A percentile compares a stretch with the other conserved stretches of the same genome.
These are phyloP conservation scores for Drechslera avenae DNA, from an alignment of 2,329 filamentous ascomycete genomes.

Conservation along the genomic window DNA sequence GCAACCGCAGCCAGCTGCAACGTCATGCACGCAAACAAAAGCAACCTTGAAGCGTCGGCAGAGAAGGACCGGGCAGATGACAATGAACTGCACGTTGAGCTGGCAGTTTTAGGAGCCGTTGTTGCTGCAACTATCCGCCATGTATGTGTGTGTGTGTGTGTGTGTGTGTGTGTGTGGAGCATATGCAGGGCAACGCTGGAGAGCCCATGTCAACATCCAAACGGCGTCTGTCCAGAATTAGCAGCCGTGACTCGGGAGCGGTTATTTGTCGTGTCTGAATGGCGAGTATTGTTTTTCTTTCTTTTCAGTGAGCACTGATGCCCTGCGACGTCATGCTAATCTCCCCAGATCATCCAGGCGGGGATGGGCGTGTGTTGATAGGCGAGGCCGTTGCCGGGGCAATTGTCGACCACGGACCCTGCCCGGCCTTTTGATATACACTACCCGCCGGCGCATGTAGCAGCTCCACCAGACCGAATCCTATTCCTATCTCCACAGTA, in stretches of 20 bases:
- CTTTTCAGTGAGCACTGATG: constrained; percentile 1
- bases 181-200: constrained; percentile 15
- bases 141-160: too few species aligned
- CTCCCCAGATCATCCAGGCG: constrained; percentile 14
- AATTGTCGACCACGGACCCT: constrained; percentile 22
- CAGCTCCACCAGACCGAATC: constrained; percentile 18
- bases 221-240: not conserved
- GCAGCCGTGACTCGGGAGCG: not conserved
- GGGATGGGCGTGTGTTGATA: constrained; percentile 34
- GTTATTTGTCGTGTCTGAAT: too few species aligned
- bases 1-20: too few species aligned
- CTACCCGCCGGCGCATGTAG: constrained; percentile 9
- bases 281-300: not conserved
- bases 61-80: too few species aligned
- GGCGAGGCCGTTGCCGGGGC: constrained; percentile 32
- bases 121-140: constrained; percentile 8
- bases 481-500: constrained; percentile 37
- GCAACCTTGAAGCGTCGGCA: too few species aligned
- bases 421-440: constrained; percentile 25
- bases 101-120: constrained; percentile 4
- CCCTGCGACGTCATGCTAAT: constrained; percentile 9
- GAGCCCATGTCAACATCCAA: not conserved
- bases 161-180: constrained; percentile 5
- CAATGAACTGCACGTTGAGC: too few species aligned
- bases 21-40: too few species aligned